These are phyloP conservation scores for Boletus eberwhitei DNA, from an alignment of 768 basidiomycete species.

Conservation along the genomic window DNA sequence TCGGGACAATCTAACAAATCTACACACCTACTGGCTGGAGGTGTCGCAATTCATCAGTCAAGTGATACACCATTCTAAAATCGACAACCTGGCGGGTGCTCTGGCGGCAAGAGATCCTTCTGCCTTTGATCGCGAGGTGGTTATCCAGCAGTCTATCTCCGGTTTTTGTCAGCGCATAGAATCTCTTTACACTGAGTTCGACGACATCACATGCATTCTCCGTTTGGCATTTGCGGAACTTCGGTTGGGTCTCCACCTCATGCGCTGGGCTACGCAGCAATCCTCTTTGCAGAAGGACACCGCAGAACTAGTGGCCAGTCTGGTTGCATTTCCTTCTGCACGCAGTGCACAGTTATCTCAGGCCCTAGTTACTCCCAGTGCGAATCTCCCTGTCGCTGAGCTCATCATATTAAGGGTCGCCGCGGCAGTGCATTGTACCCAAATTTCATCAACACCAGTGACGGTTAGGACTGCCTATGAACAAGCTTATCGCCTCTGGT, in stretches of 20 bases:
- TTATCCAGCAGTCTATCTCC: conserved; percentile 74
- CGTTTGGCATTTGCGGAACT: conserved; percentile 62
- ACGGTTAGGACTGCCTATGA: conserved; percentile 56
- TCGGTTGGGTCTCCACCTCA: conserved; percentile 68
- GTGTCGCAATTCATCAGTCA: conserved; percentile 72
- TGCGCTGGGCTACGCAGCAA: conserved; percentile 30
- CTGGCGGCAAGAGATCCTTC: conserved; percentile 37
- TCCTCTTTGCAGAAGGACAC: conserved; percentile 14
- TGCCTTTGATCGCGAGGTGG: conserved; percentile 55
- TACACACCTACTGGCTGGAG: conserved; percentile 72
- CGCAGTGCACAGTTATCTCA: conserved; percentile 39
- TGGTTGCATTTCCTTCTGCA: conserved; percentile 56
- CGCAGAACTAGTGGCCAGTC: conserved; percentile 28
- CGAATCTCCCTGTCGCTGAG: conserved; percentile 23
- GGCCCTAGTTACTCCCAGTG: conserved; percentile 12
- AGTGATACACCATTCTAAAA: conserved; percentile 45
- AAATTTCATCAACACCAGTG: not conserved
- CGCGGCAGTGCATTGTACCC: conserved; percentile 31
- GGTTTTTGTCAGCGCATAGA: conserved; percentile 75
- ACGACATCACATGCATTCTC: conserved; percentile 68
- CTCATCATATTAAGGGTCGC: conserved; percentile 44
- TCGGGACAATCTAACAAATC: conserved; percentile 42
- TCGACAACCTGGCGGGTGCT: conserved; percentile 44
- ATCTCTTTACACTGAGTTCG: conserved; percentile 62
- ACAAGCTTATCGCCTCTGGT: conserved; percentile 77